phyloP scores from a whole-genome alignment of 2,329 filamentous ascomycete species.

The Ophiocordyceps camponoti-floridani region DNA sequence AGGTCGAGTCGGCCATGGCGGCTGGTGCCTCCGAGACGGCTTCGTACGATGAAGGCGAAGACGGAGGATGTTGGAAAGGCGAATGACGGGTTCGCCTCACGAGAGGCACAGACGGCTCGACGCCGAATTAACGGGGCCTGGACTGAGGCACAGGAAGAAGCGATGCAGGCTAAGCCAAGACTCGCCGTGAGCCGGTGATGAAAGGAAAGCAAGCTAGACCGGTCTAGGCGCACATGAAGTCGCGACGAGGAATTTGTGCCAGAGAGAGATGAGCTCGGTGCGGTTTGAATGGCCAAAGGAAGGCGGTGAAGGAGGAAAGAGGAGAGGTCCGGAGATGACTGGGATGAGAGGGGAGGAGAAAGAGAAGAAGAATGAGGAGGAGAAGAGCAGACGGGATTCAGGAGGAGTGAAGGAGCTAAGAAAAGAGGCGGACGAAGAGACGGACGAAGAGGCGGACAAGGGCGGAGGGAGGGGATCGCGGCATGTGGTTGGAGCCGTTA shows the following conservation, averaged over 20 bases:
- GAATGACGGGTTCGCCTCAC: neutral
- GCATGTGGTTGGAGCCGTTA: neutral
- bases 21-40: conserved; percentile 3
- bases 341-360: neutral
- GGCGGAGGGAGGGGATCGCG: neutral
- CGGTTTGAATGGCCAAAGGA: neutral
- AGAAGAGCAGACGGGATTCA: neutral
- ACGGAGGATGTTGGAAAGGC: neutral
- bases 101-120: neutral
- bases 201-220: neutral
- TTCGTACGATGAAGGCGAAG: neutral
- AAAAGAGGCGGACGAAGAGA: neutral
- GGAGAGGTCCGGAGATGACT: neutral
- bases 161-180: neutral
- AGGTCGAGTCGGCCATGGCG: conserved; percentile 10
- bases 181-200: neutral
- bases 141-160: neutral
- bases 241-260: neutral
- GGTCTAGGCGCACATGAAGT: neutral
- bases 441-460: neutral
- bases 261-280: neutral
- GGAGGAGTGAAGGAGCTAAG: neutral
- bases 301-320: neutral
- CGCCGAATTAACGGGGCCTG: too few relatives aligned
- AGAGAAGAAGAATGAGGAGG: neutral